phyloP scores from a whole-genome alignment of 768 basidiomycete genomes.

The Coprinopsis sp. region DNA sequence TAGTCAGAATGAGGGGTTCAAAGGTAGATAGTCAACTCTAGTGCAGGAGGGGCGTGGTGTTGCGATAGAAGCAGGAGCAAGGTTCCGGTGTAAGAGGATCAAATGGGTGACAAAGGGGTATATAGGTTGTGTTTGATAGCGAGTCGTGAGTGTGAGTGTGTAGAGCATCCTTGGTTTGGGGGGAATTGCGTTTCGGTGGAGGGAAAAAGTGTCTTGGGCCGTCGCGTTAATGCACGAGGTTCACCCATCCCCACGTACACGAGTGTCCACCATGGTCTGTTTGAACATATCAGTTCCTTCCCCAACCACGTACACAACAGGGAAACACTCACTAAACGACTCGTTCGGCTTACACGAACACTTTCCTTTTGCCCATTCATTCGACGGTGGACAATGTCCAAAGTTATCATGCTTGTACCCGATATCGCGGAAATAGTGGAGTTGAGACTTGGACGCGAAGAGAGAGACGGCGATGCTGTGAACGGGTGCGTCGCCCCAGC shows the following conservation, averaged over 20 bases:
- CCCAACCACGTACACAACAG: not conserved
- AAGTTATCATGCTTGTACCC: slow-evolving; percentile 81
- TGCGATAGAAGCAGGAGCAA: no score
- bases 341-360: slow-evolving; percentile 41
- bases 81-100: no score
- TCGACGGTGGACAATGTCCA: slow-evolving; percentile 61
- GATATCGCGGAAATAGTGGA: slow-evolving; percentile 82
- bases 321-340: slow-evolving; percentile 54
- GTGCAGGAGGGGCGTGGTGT: no score
- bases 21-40: no score
- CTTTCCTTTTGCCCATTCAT: not conserved
- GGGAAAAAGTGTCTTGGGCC: no score
- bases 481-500: slow-evolving; percentile 76
- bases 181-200: no score
- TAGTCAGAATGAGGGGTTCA: no score
- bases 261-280: slow-evolving; percentile 1
- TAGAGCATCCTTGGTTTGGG: no score
- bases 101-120: no score
- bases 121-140: no score
- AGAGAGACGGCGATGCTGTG: slow-evolving; percentile 80
- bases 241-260: slow-evolving; percentile 1
- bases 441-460: slow-evolving; percentile 66
- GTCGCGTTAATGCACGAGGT: not conserved
- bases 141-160: no score
- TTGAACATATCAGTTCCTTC: not conserved